Evolutionary conservation across 1,284 basidiomycete species (phyloP), one percentile per base, ranked within the genome.

Genomic region (Malassezia japonica): DNA sequence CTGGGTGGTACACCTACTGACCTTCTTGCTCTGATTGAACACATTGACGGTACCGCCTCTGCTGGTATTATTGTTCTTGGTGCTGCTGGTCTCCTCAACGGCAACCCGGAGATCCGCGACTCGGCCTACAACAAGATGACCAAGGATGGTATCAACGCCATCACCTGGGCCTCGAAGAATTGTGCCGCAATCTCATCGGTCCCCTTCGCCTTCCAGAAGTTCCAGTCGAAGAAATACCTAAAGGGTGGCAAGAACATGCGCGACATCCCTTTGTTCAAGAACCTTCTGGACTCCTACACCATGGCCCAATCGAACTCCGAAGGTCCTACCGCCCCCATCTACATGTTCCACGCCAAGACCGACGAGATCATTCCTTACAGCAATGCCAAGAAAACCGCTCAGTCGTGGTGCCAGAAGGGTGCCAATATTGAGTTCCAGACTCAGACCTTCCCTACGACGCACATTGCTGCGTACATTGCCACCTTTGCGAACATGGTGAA

Each of bases 1-100:
- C 45, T 58, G 31, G 67, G 67, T n/a, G 67, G 67, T 4, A 58
- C 64, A 21, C 65, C 65, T 6, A 43, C 61, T 9, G 55, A 61
- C 42, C 37, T 46, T 3, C 1, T 2, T 2, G 21, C 12, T 7
- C 32, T 44, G 13, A 18, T 20, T 4, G 7, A 27, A 3, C n/a
- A 43, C n/a, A 15, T 25, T 13, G 29, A 31, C 21, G 25, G 31
- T 1, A 18, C 12, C 13, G 9, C 33, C 25, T 55, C 50, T 36
- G 48, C 66, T 15, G 67, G 64, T 2, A 60, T 68, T 42, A 60
- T 54, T 24, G 10, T 53, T 5, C 54, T 56, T 1, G 65, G 64
- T 29, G 41, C 66, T 6, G 51, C 52, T 4, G 64, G 66, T 18
- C 32, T 62, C 1, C 40, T 47, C 4, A 29, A 43, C 4, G 56